phyloP scores from a whole-genome alignment of 495 filamentous ascomycete genomes.

The Darksidea phi region DNA sequence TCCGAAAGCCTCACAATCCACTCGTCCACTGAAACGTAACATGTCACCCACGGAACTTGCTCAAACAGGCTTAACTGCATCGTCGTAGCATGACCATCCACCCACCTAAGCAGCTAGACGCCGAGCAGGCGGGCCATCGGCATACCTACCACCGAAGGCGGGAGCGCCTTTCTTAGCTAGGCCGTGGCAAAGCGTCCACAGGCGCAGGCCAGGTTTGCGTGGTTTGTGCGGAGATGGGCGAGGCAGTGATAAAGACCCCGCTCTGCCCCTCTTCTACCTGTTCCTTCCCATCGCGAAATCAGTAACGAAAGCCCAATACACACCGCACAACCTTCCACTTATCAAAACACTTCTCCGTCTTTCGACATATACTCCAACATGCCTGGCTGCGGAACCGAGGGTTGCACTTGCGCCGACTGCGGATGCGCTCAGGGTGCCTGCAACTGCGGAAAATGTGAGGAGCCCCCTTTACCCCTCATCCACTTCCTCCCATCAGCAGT shows the following conservation, averaged over 20 bases:
- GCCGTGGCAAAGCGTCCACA: too few relatives aligned
- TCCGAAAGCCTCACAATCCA: slow-evolving; percentile 6
- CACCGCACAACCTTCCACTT: not conserved
- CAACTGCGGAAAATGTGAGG: slow-evolving; percentile 34
- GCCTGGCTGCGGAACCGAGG: slow-evolving; percentile 36
- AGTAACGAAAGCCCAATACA: slow-evolving; percentile 1
- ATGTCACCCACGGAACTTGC: slow-evolving; percentile 31
- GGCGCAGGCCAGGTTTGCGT: not conserved
- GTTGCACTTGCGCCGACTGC: slow-evolving; percentile 36
- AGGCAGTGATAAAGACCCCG: slow-evolving; percentile 22
- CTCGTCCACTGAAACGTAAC: not conserved
- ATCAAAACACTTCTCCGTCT: not conserved
- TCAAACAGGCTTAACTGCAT: slow-evolving; percentile 21
- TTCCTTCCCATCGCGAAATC: not conserved
- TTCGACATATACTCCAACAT: slow-evolving; percentile 21
- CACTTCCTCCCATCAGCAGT: not conserved
- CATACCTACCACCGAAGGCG: slow-evolving; percentile 8
- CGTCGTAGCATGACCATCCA: too few relatives aligned
- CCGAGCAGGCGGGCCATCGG: slow-evolving; percentile 3
- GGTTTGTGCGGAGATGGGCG: not conserved
- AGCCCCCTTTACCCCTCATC: not conserved
- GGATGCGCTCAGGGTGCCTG: slow-evolving; percentile 34
- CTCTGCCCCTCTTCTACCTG: slow-evolving; percentile 15
- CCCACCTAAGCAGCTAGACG: too few relatives aligned
- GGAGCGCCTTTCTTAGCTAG: not conserved